A percentile compares a stretch with the other conserved stretches of the same genome.
phyloP scores from a whole-genome alignment of 208 protist genomes.

The Strigomonas galati region DNA sequence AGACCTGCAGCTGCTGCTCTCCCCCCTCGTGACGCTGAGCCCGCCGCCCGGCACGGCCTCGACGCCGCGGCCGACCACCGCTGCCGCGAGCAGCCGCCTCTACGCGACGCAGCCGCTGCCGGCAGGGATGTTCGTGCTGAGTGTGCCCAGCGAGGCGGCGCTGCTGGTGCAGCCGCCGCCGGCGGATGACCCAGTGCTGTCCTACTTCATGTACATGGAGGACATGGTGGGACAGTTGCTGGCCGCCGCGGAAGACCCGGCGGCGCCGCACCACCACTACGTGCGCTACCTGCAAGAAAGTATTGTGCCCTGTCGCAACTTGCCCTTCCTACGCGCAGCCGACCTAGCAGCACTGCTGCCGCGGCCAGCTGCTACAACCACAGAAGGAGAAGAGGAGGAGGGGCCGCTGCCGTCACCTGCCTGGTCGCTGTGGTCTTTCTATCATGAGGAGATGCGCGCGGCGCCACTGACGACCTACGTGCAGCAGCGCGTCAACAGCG shows the following conservation, averaged over 20 bases:
- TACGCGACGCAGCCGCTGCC: constrained; percentile 54
- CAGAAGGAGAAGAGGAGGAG: background rate
- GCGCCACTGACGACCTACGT: background rate
- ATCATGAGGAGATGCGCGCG: constrained; percentile 25
- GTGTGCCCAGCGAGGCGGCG: constrained; percentile 60
- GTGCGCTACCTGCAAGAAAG: constrained; percentile 67
- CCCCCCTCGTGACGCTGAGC: constrained; percentile 62
- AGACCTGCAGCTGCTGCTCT: constrained; percentile 48
- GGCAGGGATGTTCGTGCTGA: constrained; percentile 75
- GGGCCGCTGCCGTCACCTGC: constrained; percentile 32
- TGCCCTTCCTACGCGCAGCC: constrained; percentile 54
- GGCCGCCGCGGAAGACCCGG: constrained; percentile 28
- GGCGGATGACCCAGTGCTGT: constrained; percentile 41
- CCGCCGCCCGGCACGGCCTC: constrained; percentile 16
- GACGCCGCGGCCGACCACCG: constrained; percentile 9
- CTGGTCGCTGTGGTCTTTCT: constrained; percentile 55
- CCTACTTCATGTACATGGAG: constrained; percentile 76
- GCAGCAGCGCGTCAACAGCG: background rate
- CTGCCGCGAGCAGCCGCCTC: constrained; percentile 47
- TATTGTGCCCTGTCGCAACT: constrained; percentile 60
- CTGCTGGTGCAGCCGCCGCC: constrained; percentile 66
- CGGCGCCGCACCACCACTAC: constrained; percentile 54
- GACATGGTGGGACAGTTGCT: constrained; percentile 73
- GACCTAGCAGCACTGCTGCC: constrained; percentile 35
- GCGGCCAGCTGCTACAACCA: no score